A percentile compares a stretch with the other conserved stretches of the same genome.
Evolutionary conservation across 2,329 filamentous ascomycete species (phyloP).

Genomic region (Elsinoe australis): DNA sequence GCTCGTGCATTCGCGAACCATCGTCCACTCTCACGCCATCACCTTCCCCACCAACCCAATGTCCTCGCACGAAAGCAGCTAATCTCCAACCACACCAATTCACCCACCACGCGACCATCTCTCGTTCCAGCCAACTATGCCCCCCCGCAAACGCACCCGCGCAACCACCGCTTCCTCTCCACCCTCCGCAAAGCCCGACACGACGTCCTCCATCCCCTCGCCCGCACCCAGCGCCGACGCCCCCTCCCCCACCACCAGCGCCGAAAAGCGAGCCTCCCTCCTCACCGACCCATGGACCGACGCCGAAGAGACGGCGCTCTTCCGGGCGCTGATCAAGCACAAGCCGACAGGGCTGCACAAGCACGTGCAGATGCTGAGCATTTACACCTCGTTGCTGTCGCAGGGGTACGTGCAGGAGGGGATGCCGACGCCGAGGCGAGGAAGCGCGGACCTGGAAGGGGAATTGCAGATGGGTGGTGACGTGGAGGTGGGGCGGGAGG

Average conservation of each 20-base stretch:
- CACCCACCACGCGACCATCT: too few species aligned
- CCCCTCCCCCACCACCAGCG: not conserved
- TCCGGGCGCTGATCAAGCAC: constrained; percentile 88
- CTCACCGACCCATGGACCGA: constrained; percentile 81
- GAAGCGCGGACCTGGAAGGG: constrained; percentile 76
- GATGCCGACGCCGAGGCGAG: too few species aligned
- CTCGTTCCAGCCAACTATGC: too few species aligned
- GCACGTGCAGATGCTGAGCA: constrained; percentile 84
- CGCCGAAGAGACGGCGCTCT: constrained; percentile 84
- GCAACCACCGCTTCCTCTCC: too few species aligned
- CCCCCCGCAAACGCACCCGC: too few species aligned
- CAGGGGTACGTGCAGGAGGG: constrained; percentile 28
- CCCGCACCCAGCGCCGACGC: not conserved
- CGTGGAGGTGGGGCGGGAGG: not conserved
- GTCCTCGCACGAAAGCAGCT: too few species aligned
- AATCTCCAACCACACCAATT: too few species aligned
- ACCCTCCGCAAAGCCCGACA: too few species aligned
- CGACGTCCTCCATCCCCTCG: not conserved
- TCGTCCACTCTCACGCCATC: too few species aligned
- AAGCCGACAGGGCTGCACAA: constrained; percentile 89
- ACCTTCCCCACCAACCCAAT: too few species aligned
- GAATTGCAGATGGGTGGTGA: constrained; percentile 68
- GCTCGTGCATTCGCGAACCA: too few species aligned
- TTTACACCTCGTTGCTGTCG: constrained; percentile 38
- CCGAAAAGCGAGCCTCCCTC: too few species aligned